Evolutionary conservation across 176 grass and related monocot species (phyloP), one percentile per base, ranked within the genome.

Genomic region (Phyllostachys edulis): DNA sequence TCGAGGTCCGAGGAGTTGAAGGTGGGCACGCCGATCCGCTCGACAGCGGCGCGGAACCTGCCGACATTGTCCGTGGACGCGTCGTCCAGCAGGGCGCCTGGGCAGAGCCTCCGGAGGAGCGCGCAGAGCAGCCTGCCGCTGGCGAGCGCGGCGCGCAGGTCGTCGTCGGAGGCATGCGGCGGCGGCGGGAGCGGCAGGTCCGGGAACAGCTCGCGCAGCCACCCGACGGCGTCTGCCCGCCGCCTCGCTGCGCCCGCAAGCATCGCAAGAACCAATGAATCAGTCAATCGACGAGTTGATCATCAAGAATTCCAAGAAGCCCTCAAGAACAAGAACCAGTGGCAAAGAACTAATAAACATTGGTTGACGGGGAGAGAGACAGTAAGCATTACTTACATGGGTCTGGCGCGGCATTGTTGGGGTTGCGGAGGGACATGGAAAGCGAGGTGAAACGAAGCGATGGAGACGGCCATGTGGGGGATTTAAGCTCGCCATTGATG

Each of bases 1-100:
- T 92, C 87, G 38, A 92, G 84, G 80, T 92, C 87, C 4, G 82
- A 85, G 29, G 84, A 71, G 75, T 77, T 89, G 87, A 92, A 92
- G 65, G 70, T 81, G 39, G 75, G 64, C 38, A 89, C 45, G 59
- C 79, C 87, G 80, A 92, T 84, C 69, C 76, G 75, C 80, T 87
- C 80, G 41, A 92, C 60, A 49, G 84, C 84, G 32, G 84, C 81
- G 29, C 85, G 70, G 77, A 92, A 92, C 87, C 77, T 84, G 26
- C 88, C 81, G 67, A 66, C 63, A 51, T 82, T 90, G 84, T 90
- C 88, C 10, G 88, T 82, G 83, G 83, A 49, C 12, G 78, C 55
- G 37, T 86, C 88, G 38, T 86, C 88, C 24, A 90, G 44, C 37
- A 86, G 65, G 55, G 88, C 88, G 26, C 88, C 88, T 2, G 91